Evolutionary conservation across 257 asterid species (phyloP).

Genomic region (Mentha longifolia): DNA sequence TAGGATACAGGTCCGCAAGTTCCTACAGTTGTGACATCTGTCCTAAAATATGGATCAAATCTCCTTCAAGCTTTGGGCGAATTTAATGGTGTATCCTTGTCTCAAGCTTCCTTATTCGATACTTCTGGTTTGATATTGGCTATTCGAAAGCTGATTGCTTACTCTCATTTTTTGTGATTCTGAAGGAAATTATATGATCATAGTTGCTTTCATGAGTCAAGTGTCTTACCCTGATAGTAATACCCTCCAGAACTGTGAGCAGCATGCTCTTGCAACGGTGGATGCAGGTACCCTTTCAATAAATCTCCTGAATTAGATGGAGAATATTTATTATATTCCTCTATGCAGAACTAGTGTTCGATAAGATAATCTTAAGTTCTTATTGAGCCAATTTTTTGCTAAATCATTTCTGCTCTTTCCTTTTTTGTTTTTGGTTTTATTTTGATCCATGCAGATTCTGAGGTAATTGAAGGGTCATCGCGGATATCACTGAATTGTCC

Average conservation of each 20-base stretch:
- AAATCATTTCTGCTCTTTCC: conserved; percentile 22
- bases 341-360: background rate
- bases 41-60: conserved; percentile 83
- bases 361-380: conserved; percentile 6
- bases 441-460: conserved; percentile 63
- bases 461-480: conserved; percentile 84
- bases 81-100: conserved; percentile 75
- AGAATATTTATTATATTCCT: conserved; percentile 24
- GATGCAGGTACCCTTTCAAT: conserved; percentile 68
- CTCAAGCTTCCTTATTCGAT: conserved; percentile 20
- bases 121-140: conserved; percentile 22
- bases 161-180: conserved; percentile 32
- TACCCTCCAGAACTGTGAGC: conserved; percentile 67
- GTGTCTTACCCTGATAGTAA: conserved; percentile 48
- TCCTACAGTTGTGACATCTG: conserved; percentile 65
- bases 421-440: conserved; percentile 1
- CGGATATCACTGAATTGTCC: conserved; percentile 93
- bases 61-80: conserved; percentile 94
- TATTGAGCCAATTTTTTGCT: conserved; percentile 26
- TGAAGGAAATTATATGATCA: conserved; percentile 76
- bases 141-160: conserved; percentile 36
- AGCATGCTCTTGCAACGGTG: conserved; percentile 55
- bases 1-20: conserved; percentile 88
- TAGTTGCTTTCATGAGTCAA: conserved; percentile 72
- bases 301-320: conserved; percentile 17